Percentiles rank a stretch among this genome's conserved stretches.
phyloP scores from a whole-genome alignment of 495 filamentous ascomycete genomes.

The Neurospora sp. region DNA sequence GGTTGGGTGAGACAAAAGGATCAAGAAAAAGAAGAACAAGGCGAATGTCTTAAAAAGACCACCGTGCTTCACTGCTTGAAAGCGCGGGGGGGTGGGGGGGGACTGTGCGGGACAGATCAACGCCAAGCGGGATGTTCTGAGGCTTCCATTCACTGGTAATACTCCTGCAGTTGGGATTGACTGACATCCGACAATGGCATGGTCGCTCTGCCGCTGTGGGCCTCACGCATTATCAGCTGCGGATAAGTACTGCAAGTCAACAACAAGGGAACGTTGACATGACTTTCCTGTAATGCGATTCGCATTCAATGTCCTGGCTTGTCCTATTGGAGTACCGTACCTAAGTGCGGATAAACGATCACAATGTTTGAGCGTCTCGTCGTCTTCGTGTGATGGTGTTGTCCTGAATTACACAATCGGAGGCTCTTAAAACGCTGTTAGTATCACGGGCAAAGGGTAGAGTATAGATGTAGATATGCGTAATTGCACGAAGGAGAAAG shows the following conservation, averaged over 20 bases:
- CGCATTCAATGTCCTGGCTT: neutral
- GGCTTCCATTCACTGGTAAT: neutral
- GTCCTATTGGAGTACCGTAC: neutral
- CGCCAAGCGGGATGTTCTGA: neutral
- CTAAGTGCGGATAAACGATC: neutral
- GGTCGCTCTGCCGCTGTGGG: neutral
- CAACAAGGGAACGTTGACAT: neutral
- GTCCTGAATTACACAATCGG: neutral
- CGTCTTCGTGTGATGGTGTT: neutral
- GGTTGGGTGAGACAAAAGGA: neutral
- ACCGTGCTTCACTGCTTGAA: neutral
- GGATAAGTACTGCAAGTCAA: neutral
- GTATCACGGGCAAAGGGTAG: no score
- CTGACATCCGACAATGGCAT: neutral
- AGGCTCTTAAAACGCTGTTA: neutral
- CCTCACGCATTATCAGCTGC: neutral
- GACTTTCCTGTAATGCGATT: neutral
- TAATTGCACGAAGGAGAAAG: no score
- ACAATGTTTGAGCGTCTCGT: neutral
- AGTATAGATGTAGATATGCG: no score
- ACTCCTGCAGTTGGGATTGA: neutral
- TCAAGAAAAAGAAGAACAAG: neutral
- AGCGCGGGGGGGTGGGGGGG: neutral
- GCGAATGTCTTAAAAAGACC: neutral
- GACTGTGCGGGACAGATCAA: neutral